phyloP scores from a whole-genome alignment of 116 monocot species.

The Iris pallida region DNA sequence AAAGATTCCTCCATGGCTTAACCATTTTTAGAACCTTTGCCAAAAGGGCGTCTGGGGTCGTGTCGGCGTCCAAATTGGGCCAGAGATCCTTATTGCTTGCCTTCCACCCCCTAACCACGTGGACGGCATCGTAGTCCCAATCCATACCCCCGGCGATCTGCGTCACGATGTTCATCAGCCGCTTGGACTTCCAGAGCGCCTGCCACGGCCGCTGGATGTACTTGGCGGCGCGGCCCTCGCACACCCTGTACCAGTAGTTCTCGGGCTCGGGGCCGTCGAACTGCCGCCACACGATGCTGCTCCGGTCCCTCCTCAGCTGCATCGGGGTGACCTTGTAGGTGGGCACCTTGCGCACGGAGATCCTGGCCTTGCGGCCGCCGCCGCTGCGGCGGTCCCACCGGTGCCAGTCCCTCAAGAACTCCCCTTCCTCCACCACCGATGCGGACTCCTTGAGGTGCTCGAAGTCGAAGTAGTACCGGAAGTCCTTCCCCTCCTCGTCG shows the following conservation, averaged over 20 bases:
- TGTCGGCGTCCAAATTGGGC: conserved; percentile 81
- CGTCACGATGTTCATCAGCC: conserved; percentile 81
- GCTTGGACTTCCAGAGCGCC: conserved; percentile 86
- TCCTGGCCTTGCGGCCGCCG: conserved; percentile 27
- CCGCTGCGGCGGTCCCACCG: conserved; percentile 32
- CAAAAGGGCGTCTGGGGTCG: conserved; percentile 60
- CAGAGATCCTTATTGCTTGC: conserved; percentile 66
- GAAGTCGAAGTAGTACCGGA: conserved; percentile 89
- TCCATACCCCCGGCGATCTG: conserved; percentile 88
- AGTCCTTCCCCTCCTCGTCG: conserved; percentile 91
- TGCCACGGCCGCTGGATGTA: conserved; percentile 76
- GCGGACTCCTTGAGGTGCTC: conserved; percentile 94
- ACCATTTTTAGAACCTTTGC: conserved; percentile 57
- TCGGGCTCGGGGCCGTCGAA: conserved; percentile 90
- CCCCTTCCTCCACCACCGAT: conserved; percentile 76
- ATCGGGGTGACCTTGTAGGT: conserved; percentile 84
- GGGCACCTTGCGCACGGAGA: conserved; percentile 68
- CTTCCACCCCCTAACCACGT: conserved; percentile 85
- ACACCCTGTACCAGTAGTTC: conserved; percentile 94
- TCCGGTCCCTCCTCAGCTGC: conserved; percentile 81
- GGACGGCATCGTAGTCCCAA: conserved; percentile 91
- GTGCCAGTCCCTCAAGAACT: conserved; percentile 81
- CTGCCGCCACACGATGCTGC: conserved; percentile 82
- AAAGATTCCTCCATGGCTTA: conserved; percentile 68
- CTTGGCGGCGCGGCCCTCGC: conserved; percentile 78